phyloP scores from a whole-genome alignment of 306 rosid species.

The Castanea sativa region DNA sequence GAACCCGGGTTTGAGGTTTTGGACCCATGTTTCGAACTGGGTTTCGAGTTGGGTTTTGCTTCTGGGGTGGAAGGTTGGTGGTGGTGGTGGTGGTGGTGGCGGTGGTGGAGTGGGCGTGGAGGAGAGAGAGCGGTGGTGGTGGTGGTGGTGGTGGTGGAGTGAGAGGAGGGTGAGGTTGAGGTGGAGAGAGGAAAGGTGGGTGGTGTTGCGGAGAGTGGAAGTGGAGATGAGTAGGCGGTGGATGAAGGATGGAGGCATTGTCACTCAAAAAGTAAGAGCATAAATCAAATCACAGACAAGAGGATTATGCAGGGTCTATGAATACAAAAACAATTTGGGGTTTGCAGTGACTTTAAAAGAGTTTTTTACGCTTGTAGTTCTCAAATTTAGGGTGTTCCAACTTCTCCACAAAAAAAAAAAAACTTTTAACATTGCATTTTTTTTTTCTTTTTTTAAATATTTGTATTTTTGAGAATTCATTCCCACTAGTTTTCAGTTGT shows the following conservation, averaged over 20 bases:
- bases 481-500: no score
- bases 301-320: no score
- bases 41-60: constrained; percentile 72
- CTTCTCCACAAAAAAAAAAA: no score
- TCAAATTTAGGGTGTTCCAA: no score
- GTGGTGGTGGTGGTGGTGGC: background rate
- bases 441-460: no score
- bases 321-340: no score
- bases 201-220: constrained; percentile 7
- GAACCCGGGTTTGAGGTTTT: constrained; percentile 82
- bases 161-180: background rate
- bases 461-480: no score
- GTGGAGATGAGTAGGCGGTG: constrained; percentile 26
- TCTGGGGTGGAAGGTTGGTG: constrained; percentile 14
- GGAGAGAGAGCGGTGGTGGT: constrained; percentile 19
- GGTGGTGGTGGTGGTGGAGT: constrained; percentile 11
- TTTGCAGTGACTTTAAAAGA: no score
- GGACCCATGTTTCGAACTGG: constrained; percentile 82
- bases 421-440: no score
- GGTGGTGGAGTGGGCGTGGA: constrained; percentile 15
- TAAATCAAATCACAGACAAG: no score
- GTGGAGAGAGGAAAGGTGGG: constrained; percentile 6
- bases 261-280: background rate
- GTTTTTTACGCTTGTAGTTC: no score
- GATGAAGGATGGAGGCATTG: constrained; percentile 26